These are phyloP conservation scores for Trichophyton verrucosum DNA, from an alignment of 2,329 filamentous ascomycete species.

Conservation along the genomic window DNA sequence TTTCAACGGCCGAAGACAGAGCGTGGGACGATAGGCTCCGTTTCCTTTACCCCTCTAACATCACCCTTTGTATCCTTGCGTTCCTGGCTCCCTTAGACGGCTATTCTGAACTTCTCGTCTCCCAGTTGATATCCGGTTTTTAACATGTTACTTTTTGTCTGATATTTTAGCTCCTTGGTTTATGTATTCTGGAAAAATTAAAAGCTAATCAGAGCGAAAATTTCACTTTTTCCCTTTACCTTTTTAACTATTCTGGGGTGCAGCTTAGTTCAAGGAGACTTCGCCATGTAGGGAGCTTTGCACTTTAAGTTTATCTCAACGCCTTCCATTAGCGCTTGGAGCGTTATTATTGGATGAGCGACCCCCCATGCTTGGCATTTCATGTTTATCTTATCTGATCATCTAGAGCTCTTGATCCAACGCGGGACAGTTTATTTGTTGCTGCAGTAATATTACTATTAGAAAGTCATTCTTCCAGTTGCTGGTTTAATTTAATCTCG, in stretches of 20 bases:
- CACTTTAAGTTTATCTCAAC: not conserved
- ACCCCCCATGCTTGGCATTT: not conserved
- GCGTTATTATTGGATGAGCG: not conserved
- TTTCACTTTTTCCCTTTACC: not conserved
- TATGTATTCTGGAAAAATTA: conserved; percentile 2
- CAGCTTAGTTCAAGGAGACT: not conserved
- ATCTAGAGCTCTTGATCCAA: not conserved
- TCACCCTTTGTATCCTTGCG: not conserved
- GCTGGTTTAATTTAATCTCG: too few relatives aligned
- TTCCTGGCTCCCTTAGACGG: not conserved
- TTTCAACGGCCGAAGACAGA: conserved; percentile 9
- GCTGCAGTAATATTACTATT: too few relatives aligned
- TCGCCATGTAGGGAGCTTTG: too few relatives aligned
- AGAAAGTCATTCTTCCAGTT: too few relatives aligned
- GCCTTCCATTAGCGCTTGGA: not conserved
- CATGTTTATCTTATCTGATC: not conserved
- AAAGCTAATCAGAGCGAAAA: conserved; percentile 4
- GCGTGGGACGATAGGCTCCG: not conserved
- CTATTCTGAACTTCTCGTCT: not conserved
- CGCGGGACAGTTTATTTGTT: too few relatives aligned
- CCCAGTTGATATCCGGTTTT: not conserved
- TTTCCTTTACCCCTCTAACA: not conserved
- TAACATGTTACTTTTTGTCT: not conserved
- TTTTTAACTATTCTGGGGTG: not conserved
- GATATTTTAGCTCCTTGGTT: not conserved